Evolutionary conservation across 163 green algal species (phyloP), one percentile per base, ranked within the genome.

Genomic region (Trebouxiophyceae sp.): DNA sequence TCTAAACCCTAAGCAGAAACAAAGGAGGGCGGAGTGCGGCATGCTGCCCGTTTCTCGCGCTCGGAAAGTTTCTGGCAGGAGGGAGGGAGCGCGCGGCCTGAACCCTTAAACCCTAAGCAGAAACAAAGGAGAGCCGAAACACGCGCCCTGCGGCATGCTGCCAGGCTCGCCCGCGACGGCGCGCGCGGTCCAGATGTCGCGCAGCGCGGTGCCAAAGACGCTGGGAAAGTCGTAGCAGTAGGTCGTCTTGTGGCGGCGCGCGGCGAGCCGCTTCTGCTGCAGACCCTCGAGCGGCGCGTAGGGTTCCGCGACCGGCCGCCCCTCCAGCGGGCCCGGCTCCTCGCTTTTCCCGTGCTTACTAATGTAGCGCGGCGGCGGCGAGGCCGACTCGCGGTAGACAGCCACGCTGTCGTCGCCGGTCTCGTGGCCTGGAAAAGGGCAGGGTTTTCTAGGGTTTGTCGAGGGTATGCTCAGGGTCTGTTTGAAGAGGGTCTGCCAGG

Each of bases 211-310:
- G 56, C 87, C 83, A 79, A 97, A 96, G 30, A 96, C 86, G 5
- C 72, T 75, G 1, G 91, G 91, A 77, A 96, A 96, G 78, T 97
- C 90, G 71, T 95, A 97, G 73, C 77, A 88, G 79, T 95, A 97
- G 27, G 91, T 97, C 33, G 90, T 95, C 44, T 77, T 82, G 76
- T 93, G 86, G 16, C 90, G 81, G 4, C 87, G 79, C 19, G 91
- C 91, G 3, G 85, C 80, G 68, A 97, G 72, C 1, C 87, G 85
- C 69, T 89, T 90, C 65, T 89, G 82, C 78, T 96, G 87, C 71
- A 96, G 76, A 16, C 59, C 33, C 56, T 85, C 81, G 64, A 90
- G 73, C 28, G 74, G 72, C 2, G 63, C 45, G 54, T 84, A 80
- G 30, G 68, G 67, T 82, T 69, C 44, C 85, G 89, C 76, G 34